Evolutionary conservation across 331 rosid genomes (phyloP).

Genomic region (Stylosanthes scabra): DNA sequence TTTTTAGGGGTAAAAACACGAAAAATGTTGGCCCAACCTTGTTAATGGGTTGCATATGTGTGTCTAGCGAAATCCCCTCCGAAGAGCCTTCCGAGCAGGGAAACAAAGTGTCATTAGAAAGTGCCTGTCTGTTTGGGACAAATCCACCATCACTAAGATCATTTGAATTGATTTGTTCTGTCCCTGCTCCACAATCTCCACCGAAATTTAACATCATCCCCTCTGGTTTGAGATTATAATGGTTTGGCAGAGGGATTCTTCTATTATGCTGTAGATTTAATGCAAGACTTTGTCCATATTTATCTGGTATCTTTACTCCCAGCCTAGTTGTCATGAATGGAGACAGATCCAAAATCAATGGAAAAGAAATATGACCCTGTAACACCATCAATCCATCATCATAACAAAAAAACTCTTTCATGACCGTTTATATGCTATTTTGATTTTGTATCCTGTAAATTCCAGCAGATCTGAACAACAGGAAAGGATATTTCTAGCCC

Average conservation of each 20-base stretch:
- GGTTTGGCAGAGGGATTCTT: constrained; percentile 40
- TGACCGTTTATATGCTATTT: no score
- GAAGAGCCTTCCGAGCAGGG: constrained; percentile 47
- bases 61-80: constrained; percentile 42
- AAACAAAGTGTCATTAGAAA: constrained; percentile 37
- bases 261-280: constrained; percentile 30
- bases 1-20: no score
- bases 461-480: no score
- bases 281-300: constrained; percentile 44
- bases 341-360: constrained; percentile 63
- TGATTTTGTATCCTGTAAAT: no score
- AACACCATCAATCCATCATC: no score
- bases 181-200: constrained; percentile 36
- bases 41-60: constrained; percentile 39
- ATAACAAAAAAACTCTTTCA: no score
- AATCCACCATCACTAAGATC: constrained; percentile 39
- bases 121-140: constrained; percentile 34
- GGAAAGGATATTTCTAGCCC: no score
- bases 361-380: constrained; percentile 50
- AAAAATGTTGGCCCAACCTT: constrained; percentile 48
- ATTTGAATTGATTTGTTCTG: constrained; percentile 34
- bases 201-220: constrained; percentile 40
- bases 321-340: constrained; percentile 71
- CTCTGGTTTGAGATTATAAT: constrained; percentile 44
- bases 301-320: constrained; percentile 52